phyloP scores from a whole-genome alignment of 257 asterid genomes.

The Eustoma russellianum region DNA sequence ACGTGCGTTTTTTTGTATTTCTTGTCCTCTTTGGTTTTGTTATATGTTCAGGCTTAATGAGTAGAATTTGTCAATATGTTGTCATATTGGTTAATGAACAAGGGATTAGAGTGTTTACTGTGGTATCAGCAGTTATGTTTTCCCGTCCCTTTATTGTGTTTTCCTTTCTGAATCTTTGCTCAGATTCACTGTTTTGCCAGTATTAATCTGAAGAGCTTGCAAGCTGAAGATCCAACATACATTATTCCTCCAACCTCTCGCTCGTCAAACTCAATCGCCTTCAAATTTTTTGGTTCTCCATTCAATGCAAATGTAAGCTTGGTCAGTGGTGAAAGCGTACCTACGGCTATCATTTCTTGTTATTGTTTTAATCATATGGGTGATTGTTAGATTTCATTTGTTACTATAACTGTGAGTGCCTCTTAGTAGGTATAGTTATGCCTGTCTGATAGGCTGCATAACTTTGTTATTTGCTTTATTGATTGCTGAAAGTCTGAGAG shows the following conservation, averaged over 20 bases:
- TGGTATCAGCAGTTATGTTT: no score
- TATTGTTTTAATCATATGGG: background rate
- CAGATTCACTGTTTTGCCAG: constrained; percentile 61
- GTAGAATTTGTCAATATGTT: no score
- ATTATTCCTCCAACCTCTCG: constrained; percentile 72
- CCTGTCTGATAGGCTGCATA: background rate
- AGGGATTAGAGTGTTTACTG: no score
- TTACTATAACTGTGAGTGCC: no score
- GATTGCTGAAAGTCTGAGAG: background rate
- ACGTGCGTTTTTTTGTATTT: no score
- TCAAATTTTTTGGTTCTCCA: constrained; percentile 52
- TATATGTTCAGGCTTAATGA: no score
- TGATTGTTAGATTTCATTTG: background rate
- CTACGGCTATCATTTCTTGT: background rate
- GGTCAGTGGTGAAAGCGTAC: background rate
- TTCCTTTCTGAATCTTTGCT: constrained; percentile 26
- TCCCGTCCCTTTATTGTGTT: background rate
- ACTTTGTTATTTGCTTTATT: background rate
- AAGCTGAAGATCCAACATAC: constrained; percentile 63
- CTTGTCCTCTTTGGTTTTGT: no score
- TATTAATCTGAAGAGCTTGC: constrained; percentile 86
- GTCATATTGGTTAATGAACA: no score
- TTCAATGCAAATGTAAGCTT: constrained; percentile 43
- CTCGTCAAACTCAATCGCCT: constrained; percentile 69
- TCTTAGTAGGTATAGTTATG: background rate